Percentiles rank a stretch among this genome's conserved stretches.
Conservation (phyloP, 257 asterid species). For the Henckelia pumila region DNA sequence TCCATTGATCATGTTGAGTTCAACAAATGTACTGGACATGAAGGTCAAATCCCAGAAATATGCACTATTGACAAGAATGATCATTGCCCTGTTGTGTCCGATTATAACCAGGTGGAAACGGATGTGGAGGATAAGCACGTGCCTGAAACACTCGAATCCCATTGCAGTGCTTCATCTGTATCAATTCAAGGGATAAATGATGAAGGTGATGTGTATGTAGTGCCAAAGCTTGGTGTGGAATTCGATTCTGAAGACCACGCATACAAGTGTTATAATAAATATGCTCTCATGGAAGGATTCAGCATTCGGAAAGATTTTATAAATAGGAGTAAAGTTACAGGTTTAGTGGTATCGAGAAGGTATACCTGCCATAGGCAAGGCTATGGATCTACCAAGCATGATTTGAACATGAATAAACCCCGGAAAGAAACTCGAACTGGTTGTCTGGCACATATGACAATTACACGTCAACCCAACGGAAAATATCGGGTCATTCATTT, state of each 20-base stretch:
- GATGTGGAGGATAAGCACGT: slow-evolving; percentile 26
- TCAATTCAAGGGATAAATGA: slow-evolving; percentile 31
- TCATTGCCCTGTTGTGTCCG: slow-evolving; percentile 27
- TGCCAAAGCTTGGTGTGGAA: slow-evolving; percentile 56
- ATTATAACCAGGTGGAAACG: slow-evolving; percentile 26
- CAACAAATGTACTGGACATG: slow-evolving; percentile 26
- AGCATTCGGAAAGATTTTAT: slow-evolving; percentile 65
- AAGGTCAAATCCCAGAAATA: slow-evolving; percentile 16
- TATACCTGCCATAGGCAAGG: slow-evolving; percentile 71
- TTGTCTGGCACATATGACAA: slow-evolving; percentile 61
- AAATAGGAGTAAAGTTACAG: slow-evolving; percentile 52
- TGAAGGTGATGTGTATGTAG: slow-evolving; percentile 33
- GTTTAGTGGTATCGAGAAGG: slow-evolving; percentile 58
- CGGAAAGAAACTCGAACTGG: slow-evolving; percentile 58
- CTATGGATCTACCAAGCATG: slow-evolving; percentile 43
- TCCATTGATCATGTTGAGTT: slow-evolving; percentile 28
- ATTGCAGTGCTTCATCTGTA: slow-evolving; percentile 33
- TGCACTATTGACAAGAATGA: slow-evolving; percentile 24
- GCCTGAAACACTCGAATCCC: slow-evolving; percentile 29
- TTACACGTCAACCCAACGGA: slow-evolving; percentile 55
- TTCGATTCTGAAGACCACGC: slow-evolving; percentile 60
- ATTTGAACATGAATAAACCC: slow-evolving; percentile 33
- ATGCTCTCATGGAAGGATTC: slow-evolving; percentile 59
- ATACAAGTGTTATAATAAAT: slow-evolving; percentile 49
- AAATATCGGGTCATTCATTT: slow-evolving; percentile 55